These are phyloP conservation scores for Saccharomycopsis crataegensis DNA, from an alignment of 1,139 yeast species.

Conservation along the genomic window DNA sequence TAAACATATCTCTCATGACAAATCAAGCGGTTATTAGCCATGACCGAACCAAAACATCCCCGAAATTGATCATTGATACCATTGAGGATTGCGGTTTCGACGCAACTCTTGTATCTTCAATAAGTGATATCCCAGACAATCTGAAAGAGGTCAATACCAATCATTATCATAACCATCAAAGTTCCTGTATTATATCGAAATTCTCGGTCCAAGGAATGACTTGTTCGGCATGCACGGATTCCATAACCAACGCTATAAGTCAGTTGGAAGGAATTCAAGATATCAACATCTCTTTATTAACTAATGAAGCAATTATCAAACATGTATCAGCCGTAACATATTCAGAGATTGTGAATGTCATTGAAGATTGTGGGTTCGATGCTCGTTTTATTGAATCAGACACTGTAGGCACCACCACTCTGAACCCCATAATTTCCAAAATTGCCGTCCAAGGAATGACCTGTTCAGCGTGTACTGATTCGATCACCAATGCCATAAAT, in stretches of 20 bases:
- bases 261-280: constrained; percentile 28
- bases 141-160: not conserved
- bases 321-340: constrained; percentile 34
- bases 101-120: constrained; percentile 32
- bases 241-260: constrained; percentile 51
- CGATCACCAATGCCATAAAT: constrained; percentile 51
- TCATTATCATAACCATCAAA: constrained; percentile 22
- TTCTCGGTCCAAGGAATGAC: constrained; percentile 66
- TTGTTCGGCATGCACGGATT: constrained; percentile 70
- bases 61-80: constrained; percentile 35
- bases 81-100: constrained; percentile 79
- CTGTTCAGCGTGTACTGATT: constrained; percentile 70
- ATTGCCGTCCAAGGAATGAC: constrained; percentile 67
- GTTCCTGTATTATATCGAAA: constrained; percentile 21
- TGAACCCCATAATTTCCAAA: not conserved
- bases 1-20: constrained; percentile 58
- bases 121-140: no score
- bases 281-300: constrained; percentile 61
- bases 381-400: constrained; percentile 29
- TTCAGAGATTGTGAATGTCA: constrained; percentile 35
- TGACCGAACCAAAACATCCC: constrained; percentile 25
- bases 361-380: constrained; percentile 77
- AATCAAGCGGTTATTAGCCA: constrained; percentile 60
- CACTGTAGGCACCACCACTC: constrained; percentile 21
- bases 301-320: constrained; percentile 58